Percentiles rank a stretch among this genome's conserved stretches.
Evolutionary conservation across 306 rosid species (phyloP).

Genomic region (Pueraria montana): DNA sequence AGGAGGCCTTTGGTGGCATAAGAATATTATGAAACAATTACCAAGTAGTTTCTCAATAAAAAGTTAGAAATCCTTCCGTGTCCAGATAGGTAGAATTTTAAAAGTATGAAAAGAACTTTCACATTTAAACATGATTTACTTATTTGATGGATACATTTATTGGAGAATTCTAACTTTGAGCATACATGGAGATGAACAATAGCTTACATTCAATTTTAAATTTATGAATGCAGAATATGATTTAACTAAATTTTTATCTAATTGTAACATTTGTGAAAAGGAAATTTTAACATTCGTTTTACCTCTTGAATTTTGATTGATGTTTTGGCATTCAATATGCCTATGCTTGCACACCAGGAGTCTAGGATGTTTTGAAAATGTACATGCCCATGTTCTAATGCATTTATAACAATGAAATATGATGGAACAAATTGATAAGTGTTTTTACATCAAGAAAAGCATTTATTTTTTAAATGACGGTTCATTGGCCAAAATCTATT

Average conservation of each 20-base stretch:
- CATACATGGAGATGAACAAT: background rate
- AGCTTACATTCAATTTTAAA: conserved; percentile 18
- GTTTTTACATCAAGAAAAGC: conserved; percentile 8
- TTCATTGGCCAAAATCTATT: conserved; percentile 31
- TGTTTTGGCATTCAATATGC: conserved; percentile 18
- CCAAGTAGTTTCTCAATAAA: conserved; percentile 22
- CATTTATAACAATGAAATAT: conserved; percentile 36
- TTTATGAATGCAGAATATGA: conserved; percentile 26
- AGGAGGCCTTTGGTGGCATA: conserved; percentile 22
- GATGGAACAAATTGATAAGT: background rate
- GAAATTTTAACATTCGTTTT: background rate
- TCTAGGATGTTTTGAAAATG: background rate
- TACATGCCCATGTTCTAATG: conserved; percentile 9
- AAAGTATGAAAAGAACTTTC: background rate
- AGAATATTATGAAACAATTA: conserved; percentile 14
- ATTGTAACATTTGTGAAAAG: background rate
- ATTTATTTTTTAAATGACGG: conserved; percentile 32
- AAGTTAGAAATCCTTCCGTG: background rate
- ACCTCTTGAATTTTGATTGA: conserved; percentile 9
- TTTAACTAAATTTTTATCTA: background rate
- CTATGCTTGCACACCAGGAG: background rate
- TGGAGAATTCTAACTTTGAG: conserved; percentile 10
- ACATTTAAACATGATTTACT: conserved; percentile 11
- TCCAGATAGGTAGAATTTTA: conserved; percentile 19
- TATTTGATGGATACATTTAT: background rate